Evolutionary conservation across 2,329 filamentous ascomycete genomes (phyloP).

Genomic region (Penicillium sp.): DNA sequence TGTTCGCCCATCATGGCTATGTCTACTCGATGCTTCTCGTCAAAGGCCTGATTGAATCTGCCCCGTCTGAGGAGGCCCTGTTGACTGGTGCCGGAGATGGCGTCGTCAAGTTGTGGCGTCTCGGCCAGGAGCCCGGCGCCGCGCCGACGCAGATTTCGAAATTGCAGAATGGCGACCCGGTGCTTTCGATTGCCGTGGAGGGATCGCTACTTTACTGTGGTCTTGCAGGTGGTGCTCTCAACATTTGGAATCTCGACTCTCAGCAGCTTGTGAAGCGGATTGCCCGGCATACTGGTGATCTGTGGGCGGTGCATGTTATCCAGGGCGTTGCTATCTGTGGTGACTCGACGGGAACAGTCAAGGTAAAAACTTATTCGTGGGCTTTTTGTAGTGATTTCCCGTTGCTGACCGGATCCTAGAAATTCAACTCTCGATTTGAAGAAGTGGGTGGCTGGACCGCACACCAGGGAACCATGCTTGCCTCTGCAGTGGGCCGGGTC

Average conservation of each 20-base stretch:
- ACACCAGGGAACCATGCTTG: slow-evolving; percentile 83
- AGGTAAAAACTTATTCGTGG: slow-evolving; percentile 58
- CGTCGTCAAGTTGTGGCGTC: slow-evolving; percentile 88
- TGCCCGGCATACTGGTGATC: slow-evolving; percentile 76
- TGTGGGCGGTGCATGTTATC: slow-evolving; percentile 83
- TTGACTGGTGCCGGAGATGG: slow-evolving; percentile 93
- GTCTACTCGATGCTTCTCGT: slow-evolving; percentile 94
- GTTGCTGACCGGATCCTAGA: slow-evolving; percentile 45
- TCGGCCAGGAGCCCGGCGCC: slow-evolving; percentile 62
- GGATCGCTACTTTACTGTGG: slow-evolving; percentile 92
- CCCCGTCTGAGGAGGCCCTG: slow-evolving; percentile 71
- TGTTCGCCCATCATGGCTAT: slow-evolving; percentile 94
- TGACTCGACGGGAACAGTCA: slow-evolving; percentile 83
- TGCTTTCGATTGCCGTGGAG: slow-evolving; percentile 81
- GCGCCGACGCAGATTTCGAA: slow-evolving; percentile 71
- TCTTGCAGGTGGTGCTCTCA: slow-evolving; percentile 82
- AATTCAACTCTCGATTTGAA: slow-evolving; percentile 82
- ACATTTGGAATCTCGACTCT: slow-evolving; percentile 96
- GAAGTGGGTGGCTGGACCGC: slow-evolving; percentile 78
- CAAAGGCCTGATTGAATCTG: slow-evolving; percentile 69
- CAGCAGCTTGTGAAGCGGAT: slow-evolving; percentile 86
- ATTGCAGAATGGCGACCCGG: slow-evolving; percentile 65
- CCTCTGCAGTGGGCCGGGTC: slow-evolving; percentile 74
- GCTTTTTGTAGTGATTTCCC: background rate
- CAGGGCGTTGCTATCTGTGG: slow-evolving; percentile 86